Evolutionary conservation across 768 basidiomycete genomes (phyloP), one percentile per base, ranked within the genome.

Genomic region (Trichaptum fuscoviolaceum): DNA sequence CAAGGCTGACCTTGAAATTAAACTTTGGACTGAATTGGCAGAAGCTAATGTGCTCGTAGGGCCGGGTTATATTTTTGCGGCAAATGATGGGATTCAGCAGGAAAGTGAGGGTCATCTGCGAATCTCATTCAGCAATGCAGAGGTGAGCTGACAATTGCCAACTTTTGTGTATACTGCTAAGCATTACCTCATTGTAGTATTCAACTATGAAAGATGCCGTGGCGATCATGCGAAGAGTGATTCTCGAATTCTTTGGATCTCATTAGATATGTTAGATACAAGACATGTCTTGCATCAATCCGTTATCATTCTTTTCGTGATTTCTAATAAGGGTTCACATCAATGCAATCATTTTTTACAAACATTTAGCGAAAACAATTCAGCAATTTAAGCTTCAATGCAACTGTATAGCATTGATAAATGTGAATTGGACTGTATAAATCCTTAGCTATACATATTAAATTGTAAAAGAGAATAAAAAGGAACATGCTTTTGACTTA

Each of bases 11-110:
- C 75, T 85, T 27, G 87, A 90, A 74, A 78, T 78, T 68, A 80
- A 86, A 67, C 81, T 94, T 0, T 93, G 85, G 83, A 75, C 73
- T 18, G 79, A 81, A 35, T 74, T 92, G 9, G 86, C 86, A 3
- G 83, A 89, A 60, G 81, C 81, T 24, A 84, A 86, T 18, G 80
- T 93, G 34, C 78, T 93, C 57, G 76, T 91, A 64, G 84, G 80
- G 0, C 90, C 91, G 58, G 91, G 90, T 70, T 78, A 65, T 75
- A 73, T 81, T 71, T 87, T 86, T 71, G 73, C 79, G 24, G 75
- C 83, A 3, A 71, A 75, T 26, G 64, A 64, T 1, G 66, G 69
- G 7, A 63, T 66, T 18, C 69, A 71, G 35, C 52, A 57, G 25
- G 68, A 70, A 2, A 73, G 71, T 36, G 69, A 75, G 25, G 87